These are phyloP conservation scores for Sambucus nigra DNA, from an alignment of 129 eudicot genomes.

Conservation along the genomic window DNA sequence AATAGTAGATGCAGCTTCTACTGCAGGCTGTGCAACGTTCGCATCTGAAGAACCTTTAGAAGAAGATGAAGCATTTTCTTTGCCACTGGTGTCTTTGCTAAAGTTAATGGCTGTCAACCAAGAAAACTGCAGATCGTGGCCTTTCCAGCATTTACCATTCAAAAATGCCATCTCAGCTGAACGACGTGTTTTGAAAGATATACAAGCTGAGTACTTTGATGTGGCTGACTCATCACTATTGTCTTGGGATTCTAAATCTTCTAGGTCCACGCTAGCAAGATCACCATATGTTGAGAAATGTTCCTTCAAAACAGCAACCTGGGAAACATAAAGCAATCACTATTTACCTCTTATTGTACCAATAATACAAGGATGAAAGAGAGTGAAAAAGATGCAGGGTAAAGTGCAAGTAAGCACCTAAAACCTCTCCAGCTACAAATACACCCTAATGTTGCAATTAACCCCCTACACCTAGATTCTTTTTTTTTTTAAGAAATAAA, in stretches of 20 bases:
- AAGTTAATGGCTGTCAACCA: conserved; percentile 52
- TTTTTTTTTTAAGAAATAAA: too few species aligned
- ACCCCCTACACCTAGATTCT: too few species aligned
- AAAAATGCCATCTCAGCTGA: conserved; percentile 80
- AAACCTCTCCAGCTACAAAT: too few species aligned
- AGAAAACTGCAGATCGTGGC: conserved; percentile 62
- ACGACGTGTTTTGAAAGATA: conserved; percentile 58
- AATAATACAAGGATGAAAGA: neutral
- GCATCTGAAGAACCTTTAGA: conserved; percentile 32
- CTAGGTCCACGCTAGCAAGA: conserved; percentile 58
- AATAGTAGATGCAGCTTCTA: conserved; percentile 27
- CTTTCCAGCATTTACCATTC: conserved; percentile 71
- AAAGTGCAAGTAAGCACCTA: too few species aligned
- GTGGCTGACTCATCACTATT: conserved; percentile 25
- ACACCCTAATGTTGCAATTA: too few species aligned
- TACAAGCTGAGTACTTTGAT: conserved; percentile 38
- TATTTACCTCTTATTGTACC: neutral
- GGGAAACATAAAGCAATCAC: neutral
- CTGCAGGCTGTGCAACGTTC: conserved; percentile 22
- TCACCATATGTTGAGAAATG: conserved; percentile 79
- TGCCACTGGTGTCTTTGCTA: conserved; percentile 23
- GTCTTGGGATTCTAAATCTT: conserved; percentile 35
- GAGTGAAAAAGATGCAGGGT: too few species aligned
- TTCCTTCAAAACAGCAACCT: conserved; percentile 78
- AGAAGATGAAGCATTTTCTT: conserved; percentile 39